Conservation (phyloP, 1,284 basidiomycete genomes). For the Melampsora americana region DNA sequence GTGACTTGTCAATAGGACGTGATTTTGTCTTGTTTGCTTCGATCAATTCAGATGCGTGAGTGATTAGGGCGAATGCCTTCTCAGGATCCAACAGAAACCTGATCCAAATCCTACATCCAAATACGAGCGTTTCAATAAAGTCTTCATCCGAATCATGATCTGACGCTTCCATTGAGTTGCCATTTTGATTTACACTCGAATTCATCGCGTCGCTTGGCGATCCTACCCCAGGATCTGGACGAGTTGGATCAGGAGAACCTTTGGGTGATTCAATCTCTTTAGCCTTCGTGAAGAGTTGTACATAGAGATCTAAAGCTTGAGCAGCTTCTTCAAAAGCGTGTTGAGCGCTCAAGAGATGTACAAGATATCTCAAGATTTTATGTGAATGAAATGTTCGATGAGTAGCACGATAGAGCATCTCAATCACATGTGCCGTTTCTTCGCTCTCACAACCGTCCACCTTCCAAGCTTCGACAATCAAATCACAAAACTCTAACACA, state of each 20-base stretch:
- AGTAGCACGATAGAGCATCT: constrained; percentile 87
- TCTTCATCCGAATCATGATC: constrained; percentile 45
- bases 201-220: constrained; percentile 24
- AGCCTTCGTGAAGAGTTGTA: constrained; percentile 76
- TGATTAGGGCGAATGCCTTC: constrained; percentile 47
- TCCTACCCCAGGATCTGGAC: constrained; percentile 49
- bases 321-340: constrained; percentile 68
- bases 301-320: constrained; percentile 73
- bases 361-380: constrained; percentile 75
- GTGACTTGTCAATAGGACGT: constrained; percentile 22
- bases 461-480: constrained; percentile 37
- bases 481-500: constrained; percentile 32
- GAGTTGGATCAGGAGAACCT: constrained; percentile 54
- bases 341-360: constrained; percentile 63
- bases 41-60: constrained; percentile 16
- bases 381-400: constrained; percentile 86
- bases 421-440: constrained; percentile 47
- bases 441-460: constrained; percentile 38
- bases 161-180: background rate
- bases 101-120: constrained; percentile 72
- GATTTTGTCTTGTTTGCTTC: constrained; percentile 24
- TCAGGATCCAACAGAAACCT: constrained; percentile 53
- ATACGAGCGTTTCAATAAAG: constrained; percentile 70
- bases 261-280: constrained; percentile 62
- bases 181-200: constrained; percentile 48